Conservation (phyloP, 164 flowering plant genomes). For the Sextonia rubra region DNA sequence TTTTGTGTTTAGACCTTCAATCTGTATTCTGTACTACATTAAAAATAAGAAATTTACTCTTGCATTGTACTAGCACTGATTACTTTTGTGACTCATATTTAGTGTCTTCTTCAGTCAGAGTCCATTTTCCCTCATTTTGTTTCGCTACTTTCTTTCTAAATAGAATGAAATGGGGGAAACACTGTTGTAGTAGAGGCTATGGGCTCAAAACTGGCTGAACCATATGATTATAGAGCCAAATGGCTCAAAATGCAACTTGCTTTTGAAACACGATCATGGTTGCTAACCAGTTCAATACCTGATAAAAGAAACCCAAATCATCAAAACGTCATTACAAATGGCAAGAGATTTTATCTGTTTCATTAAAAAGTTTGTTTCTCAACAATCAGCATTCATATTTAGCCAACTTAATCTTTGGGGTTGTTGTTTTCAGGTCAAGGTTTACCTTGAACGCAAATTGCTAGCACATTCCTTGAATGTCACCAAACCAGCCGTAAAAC, state of each 20-base stretch:
- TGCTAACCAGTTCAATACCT: not conserved
- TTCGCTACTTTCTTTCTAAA: not conserved
- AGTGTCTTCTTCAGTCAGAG: not conserved
- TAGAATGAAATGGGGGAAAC: not conserved
- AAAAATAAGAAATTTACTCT: no score
- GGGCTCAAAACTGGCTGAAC: not conserved
- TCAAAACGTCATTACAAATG: no score
- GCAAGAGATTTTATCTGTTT: not conserved
- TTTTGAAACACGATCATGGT: not conserved
- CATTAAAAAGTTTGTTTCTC: not conserved
- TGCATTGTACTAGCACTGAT: no score
- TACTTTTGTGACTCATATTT: not conserved
- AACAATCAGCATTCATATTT: not conserved
- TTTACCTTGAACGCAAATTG: conserved; percentile 66
- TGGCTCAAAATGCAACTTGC: not conserved
- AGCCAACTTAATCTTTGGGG: not conserved
- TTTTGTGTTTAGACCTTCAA: not conserved
- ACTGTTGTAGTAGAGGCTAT: not conserved
- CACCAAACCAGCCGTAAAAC: conserved; percentile 80
- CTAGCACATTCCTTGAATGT: conserved; percentile 74
- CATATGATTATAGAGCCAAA: not conserved
- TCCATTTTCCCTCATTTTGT: not conserved
- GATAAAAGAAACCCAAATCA: no score
- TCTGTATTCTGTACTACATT: not conserved
- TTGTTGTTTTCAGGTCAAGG: conserved; percentile 53